A percentile compares a stretch with the other conserved stretches of the same genome.
Conservation (phyloP, 1,284 basidiomycete species). For the Apiotrichum laibachii region DNA sequence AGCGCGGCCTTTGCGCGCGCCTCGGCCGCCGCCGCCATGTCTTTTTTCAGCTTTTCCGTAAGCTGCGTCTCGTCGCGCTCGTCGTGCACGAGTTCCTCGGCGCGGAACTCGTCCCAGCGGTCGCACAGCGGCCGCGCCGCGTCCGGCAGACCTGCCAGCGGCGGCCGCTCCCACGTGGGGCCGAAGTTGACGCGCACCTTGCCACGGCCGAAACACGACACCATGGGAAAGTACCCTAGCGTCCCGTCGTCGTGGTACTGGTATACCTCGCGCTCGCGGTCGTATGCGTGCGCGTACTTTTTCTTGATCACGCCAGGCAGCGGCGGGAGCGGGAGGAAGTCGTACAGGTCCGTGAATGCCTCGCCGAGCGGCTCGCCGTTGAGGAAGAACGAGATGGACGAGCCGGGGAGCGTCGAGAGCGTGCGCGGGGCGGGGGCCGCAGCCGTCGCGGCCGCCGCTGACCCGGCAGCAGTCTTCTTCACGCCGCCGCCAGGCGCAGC, state of each 20-base stretch:
- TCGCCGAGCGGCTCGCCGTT: constrained; percentile 83
- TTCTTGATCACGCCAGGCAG: constrained; percentile 40
- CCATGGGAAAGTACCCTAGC: constrained; percentile 91
- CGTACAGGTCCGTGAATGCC: constrained; percentile 85
- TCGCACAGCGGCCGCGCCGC: constrained; percentile 36
- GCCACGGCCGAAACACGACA: constrained; percentile 89
- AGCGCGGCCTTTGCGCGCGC: not conserved
- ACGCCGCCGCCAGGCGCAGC: constrained; percentile 21
- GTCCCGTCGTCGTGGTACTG: constrained; percentile 79
- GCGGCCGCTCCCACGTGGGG: constrained; percentile 75
- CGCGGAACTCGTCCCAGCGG: constrained; percentile 41
- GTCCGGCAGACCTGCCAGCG: constrained; percentile 38
- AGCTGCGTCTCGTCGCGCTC: constrained; percentile 42
- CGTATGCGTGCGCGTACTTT: constrained; percentile 21
- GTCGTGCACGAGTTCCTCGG: constrained; percentile 42
- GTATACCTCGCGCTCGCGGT: constrained; percentile 42
- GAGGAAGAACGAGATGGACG: constrained; percentile 83
- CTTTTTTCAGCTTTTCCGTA: constrained; percentile 24
- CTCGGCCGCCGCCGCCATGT: constrained; percentile 21
- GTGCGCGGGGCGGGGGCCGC: constrained; percentile 17
- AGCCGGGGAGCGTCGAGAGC: constrained; percentile 68
- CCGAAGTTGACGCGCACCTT: constrained; percentile 82
- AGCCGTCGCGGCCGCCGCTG: not conserved
- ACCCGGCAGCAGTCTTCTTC: constrained; percentile 33
- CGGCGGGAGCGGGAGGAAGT: constrained; percentile 80